These are phyloP conservation scores for Alternaria metachromatica DNA, from an alignment of 2,329 filamentous ascomycete genomes.

Conservation along the genomic window DNA sequence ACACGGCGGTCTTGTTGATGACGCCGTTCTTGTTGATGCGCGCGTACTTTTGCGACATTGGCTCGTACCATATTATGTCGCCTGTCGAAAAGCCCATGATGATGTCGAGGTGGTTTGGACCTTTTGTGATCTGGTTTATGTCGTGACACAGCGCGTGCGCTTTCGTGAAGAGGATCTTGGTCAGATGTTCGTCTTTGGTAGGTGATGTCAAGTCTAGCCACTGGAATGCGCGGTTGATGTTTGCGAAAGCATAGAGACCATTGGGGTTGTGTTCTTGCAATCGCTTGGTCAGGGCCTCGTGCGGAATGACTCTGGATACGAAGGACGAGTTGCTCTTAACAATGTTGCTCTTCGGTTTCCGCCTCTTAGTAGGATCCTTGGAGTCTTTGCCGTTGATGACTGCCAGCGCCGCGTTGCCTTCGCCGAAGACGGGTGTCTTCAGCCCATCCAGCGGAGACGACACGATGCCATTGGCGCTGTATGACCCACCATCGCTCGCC, in stretches of 20 bases:
- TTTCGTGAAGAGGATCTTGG: slow-evolving; percentile 96
- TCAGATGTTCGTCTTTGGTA: slow-evolving; percentile 84
- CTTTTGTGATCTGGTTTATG: slow-evolving; percentile 84
- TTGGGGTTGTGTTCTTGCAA: slow-evolving; percentile 78
- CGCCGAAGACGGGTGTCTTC: slow-evolving; percentile 75
- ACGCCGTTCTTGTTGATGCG: slow-evolving; percentile 95
- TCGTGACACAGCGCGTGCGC: slow-evolving; percentile 95
- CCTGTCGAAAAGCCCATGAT: slow-evolving; percentile 96
- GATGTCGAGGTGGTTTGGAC: slow-evolving; percentile 80
- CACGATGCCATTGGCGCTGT: slow-evolving; percentile 46
- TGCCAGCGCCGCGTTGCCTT: slow-evolving; percentile 78
- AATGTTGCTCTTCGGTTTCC: slow-evolving; percentile 98
- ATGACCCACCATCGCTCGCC: slow-evolving; percentile 54
- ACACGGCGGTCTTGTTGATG: slow-evolving; percentile 85
- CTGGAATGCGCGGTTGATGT: slow-evolving; percentile 93
- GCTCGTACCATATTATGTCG: slow-evolving; percentile 98
- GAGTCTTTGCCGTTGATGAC: slow-evolving; percentile 69
- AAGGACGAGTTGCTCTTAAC: slow-evolving; percentile 99
- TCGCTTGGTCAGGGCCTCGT: slow-evolving; percentile 80
- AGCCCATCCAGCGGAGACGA: slow-evolving; percentile 39
- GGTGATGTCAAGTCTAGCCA: slow-evolving; percentile 89
- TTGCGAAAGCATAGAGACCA: slow-evolving; percentile 89
- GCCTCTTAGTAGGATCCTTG: slow-evolving; percentile 70
- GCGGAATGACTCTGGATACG: slow-evolving; percentile 92
- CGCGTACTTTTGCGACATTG: slow-evolving; percentile 93